Evolutionary conservation across 805 yeast genomes (phyloP).

Genomic region (Candida golubevii): DNA sequence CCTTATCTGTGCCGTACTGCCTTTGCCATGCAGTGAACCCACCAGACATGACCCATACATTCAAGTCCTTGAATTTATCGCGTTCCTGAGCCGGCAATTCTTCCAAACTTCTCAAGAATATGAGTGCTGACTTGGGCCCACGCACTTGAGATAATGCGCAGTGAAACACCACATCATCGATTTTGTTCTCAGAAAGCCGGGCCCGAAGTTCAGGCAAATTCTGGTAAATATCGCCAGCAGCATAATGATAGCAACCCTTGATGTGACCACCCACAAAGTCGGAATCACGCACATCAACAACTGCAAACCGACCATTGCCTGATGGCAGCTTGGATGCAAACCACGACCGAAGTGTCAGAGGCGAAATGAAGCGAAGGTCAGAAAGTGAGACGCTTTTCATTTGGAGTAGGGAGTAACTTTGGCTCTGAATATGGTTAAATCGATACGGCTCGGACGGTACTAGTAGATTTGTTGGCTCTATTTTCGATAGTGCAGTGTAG

Average conservation of each 20-base stretch:
- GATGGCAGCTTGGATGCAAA: slow-evolving; percentile 35
- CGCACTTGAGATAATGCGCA: slow-evolving; percentile 89
- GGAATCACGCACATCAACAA: slow-evolving; percentile 82
- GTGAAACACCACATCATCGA: slow-evolving; percentile 70
- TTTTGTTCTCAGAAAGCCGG: slow-evolving; percentile 27
- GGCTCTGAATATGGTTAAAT: background rate
- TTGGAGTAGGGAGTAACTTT: background rate
- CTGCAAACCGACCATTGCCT: slow-evolving; percentile 40
- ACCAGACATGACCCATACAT: slow-evolving; percentile 71
- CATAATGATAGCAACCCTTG: slow-evolving; percentile 49
- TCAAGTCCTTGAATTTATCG: slow-evolving; percentile 29
- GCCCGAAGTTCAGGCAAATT: slow-evolving; percentile 36
- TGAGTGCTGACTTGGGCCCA: slow-evolving; percentile 81
- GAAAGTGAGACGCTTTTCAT: slow-evolving; percentile 23
- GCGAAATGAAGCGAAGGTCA: slow-evolving; percentile 44
- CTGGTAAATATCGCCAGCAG: slow-evolving; percentile 44
- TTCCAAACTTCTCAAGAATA: slow-evolving; percentile 47
- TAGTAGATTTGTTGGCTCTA: no score
- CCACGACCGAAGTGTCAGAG: slow-evolving; percentile 46
- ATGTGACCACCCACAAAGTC: slow-evolving; percentile 82
- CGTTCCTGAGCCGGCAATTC: slow-evolving; percentile 25
- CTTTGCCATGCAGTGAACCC: slow-evolving; percentile 87
- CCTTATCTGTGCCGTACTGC: slow-evolving; percentile 60
- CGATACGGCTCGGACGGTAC: no score
- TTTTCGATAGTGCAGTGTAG: no score